Conservation (phyloP, 257 asterid genomes). For the Catharanthus roseus region DNA sequence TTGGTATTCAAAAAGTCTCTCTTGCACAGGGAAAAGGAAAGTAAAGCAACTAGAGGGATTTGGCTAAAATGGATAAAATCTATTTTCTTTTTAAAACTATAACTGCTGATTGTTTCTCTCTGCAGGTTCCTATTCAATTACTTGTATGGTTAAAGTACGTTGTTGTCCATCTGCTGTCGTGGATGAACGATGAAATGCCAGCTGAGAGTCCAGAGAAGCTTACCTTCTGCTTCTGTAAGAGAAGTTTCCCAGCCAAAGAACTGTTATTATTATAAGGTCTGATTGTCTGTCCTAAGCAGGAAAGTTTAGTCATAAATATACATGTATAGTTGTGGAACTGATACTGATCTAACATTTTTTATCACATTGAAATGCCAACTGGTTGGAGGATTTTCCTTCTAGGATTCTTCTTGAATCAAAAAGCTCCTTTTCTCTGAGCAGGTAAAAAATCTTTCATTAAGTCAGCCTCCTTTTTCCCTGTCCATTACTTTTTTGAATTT, state of each 20-base stretch:
- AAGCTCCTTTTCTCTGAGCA: neutral
- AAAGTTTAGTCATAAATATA: neutral
- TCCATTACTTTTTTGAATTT: too few relatives aligned
- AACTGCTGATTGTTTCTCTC: constrained; percentile 4
- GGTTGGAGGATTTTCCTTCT: neutral
- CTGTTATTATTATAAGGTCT: neutral
- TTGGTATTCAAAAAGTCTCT: too few relatives aligned
- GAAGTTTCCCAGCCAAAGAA: neutral
- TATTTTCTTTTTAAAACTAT: neutral
- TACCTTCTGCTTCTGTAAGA: neutral
- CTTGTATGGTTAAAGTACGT: constrained; percentile 42
- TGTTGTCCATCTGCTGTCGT: neutral
- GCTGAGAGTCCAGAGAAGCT: neutral
- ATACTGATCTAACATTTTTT: neutral
- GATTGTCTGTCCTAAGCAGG: neutral
- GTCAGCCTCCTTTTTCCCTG: neutral
- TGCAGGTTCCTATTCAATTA: constrained; percentile 73
- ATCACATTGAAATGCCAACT: neutral
- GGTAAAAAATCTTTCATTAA: neutral
- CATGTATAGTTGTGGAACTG: neutral
- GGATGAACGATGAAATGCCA: constrained; percentile 1
- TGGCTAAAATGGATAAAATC: constrained; percentile 4
- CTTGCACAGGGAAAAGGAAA: too few relatives aligned
- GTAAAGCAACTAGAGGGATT: too few relatives aligned
- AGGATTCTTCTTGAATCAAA: neutral